phyloP scores from a whole-genome alignment of 768 basidiomycete genomes.

The Lactarius vividus region DNA sequence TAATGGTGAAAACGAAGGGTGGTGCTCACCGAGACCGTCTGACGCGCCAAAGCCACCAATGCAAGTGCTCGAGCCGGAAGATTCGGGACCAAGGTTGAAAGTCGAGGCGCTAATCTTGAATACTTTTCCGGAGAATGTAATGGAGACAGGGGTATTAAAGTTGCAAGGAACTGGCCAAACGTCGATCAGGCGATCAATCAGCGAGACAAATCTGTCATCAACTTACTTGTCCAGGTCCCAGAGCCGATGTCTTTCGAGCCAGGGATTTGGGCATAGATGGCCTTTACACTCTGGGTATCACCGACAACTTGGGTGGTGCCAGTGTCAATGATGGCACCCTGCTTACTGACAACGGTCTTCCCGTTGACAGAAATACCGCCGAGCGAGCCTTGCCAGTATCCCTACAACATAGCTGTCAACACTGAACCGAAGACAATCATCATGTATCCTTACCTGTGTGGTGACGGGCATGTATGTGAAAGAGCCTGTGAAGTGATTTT shows the following conservation, averaged over 20 bases:
- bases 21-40: not conserved
- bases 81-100: not conserved
- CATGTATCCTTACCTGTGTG: not conserved
- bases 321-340: constrained; percentile 34
- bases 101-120: not conserved
- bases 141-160: not conserved
- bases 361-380: constrained; percentile 31
- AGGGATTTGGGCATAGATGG: not conserved
- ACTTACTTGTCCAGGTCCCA: not conserved
- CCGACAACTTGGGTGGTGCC: constrained; percentile 35
- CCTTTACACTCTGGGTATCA: not conserved
- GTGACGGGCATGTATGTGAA: constrained; percentile 20
- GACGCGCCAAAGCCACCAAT: not conserved
- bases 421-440: constrained; percentile 25
- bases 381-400: constrained; percentile 28
- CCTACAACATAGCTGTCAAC: constrained; percentile 31
- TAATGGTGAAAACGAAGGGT: not conserved
- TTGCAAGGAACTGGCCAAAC: not conserved
- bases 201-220: not conserved
- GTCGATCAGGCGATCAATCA: not conserved
- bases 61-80: not conserved
- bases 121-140: not conserved
- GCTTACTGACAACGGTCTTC: constrained; percentile 3
- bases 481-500: constrained; percentile 10
- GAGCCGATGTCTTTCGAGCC: not conserved